Evolutionary conservation across 257 asterid species (phyloP), one percentile per base, ranked within the genome.

Genomic region (Nicotiana otophora): DNA sequence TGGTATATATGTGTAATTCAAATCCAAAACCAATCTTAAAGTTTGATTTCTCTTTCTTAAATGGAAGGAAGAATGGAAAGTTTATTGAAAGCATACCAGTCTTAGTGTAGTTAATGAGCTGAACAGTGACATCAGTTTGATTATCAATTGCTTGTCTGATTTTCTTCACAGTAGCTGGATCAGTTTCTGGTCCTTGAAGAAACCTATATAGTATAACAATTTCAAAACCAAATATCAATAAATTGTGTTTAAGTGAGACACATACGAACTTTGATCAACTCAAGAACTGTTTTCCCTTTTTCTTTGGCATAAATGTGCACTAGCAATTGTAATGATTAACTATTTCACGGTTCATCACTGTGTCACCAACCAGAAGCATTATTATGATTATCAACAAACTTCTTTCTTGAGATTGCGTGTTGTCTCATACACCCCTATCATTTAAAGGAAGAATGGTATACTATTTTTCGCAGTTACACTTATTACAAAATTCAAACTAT

Each of bases 101-200:
- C 84, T 96, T 96, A n/a, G 98, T 94, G 87, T 94, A 96, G 91
- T 96, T 96, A 84, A 96, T 94, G 86, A 96, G 99, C 90, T 96
- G 99, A 69, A 96, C 98, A 0, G 99, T 93, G 88, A 96, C 99
- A 34, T 94, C 98, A 30, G 90, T 90, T 87, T 96, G 98, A 86
- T 84, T 88, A 87, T 96, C 97, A 87, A 96, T 96, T 84, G 99
- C 99, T 15, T 88, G 87, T 87, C 98, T 89, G 84, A 96, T 96
- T 90, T 96, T 94, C 90, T 81, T 88, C 62, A 96, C 99, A 0
- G 97, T 96, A 0, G 97, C 87, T 8, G 97, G 98, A 88, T 96
- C 98, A 64, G 99, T 96, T 86, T 96, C 99, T 1, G 98, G 99
- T 30, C 98, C 98, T 90, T 96, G 99, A 82, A 96, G 98, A 86